phyloP scores from a whole-genome alignment of 78 protist genomes.

The Cavenderia fasciculata region DNA sequence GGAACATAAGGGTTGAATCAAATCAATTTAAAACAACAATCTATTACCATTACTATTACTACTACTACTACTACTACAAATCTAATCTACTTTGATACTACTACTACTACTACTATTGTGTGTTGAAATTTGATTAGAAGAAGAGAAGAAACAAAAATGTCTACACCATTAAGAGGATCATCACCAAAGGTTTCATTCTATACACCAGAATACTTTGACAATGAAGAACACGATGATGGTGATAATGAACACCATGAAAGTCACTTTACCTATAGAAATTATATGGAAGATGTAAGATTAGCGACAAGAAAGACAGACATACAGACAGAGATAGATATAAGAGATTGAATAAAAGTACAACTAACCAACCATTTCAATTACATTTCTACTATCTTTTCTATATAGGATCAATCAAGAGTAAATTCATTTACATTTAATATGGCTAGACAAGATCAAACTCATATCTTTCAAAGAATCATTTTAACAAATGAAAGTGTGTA shows the following conservation, averaged over 20 bases:
- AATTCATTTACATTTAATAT: constrained; percentile 59
- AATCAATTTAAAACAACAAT: background rate
- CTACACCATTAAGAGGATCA: constrained; percentile 75
- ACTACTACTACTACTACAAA: background rate
- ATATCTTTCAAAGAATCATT: constrained; percentile 60
- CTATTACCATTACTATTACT: background rate
- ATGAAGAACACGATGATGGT: constrained; percentile 28
- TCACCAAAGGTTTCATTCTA: constrained; percentile 72
- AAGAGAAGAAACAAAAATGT: background rate
- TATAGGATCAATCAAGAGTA: constrained; percentile 34
- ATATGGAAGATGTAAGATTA: constrained; percentile 61
- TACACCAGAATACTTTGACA: background rate
- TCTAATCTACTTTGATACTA: background rate
- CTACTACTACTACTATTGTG: background rate
- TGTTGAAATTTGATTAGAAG: background rate
- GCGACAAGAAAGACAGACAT: no score
- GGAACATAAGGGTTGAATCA: background rate
- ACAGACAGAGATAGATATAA: background rate
- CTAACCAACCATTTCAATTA: no score
- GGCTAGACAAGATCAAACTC: constrained; percentile 58
- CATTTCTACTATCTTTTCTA: no score
- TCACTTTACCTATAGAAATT: constrained; percentile 63
- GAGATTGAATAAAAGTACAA: no score
- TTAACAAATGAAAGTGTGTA: constrained; percentile 59
- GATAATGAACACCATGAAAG: background rate